Conservation (phyloP, 169 alveolate genomes). For the Plasmodium malariae region DNA sequence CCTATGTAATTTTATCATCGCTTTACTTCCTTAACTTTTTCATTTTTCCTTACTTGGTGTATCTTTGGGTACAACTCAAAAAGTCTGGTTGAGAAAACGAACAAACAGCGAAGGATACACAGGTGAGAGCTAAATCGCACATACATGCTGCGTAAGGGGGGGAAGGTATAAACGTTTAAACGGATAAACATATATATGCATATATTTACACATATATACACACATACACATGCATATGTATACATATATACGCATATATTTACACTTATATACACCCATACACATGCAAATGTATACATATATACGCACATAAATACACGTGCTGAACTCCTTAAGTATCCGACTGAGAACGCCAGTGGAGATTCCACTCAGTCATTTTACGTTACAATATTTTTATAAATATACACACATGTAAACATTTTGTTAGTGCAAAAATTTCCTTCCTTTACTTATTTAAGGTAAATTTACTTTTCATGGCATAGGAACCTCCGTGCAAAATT, state of each 20-base stretch:
- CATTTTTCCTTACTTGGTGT: slow-evolving; percentile 22
- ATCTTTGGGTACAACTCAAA: slow-evolving; percentile 50
- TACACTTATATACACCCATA: neutral
- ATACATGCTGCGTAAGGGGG: slow-evolving; percentile 1
- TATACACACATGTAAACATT: neutral
- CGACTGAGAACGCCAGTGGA: too few species aligned
- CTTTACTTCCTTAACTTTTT: neutral
- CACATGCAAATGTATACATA: neutral
- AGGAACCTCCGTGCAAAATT: slow-evolving; percentile 20
- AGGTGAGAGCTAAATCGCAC: slow-evolving; percentile 31
- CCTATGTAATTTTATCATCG: neutral
- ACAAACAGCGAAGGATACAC: slow-evolving; percentile 36
- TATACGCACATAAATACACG: neutral
- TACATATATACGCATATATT: neutral
- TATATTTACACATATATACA: neutral
- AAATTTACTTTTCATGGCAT: slow-evolving; percentile 24
- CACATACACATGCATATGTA: neutral
- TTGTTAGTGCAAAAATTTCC: neutral
- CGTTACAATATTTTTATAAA: neutral
- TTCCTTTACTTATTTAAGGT: neutral
- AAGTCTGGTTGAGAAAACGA: slow-evolving; percentile 44
- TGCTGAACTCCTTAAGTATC: too few species aligned
- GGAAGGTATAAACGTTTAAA: neutral
- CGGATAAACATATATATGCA: too few species aligned
- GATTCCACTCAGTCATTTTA: too few species aligned